Conservation (phyloP, 805 yeast species). For the Kuraishia floccosa region DNA sequence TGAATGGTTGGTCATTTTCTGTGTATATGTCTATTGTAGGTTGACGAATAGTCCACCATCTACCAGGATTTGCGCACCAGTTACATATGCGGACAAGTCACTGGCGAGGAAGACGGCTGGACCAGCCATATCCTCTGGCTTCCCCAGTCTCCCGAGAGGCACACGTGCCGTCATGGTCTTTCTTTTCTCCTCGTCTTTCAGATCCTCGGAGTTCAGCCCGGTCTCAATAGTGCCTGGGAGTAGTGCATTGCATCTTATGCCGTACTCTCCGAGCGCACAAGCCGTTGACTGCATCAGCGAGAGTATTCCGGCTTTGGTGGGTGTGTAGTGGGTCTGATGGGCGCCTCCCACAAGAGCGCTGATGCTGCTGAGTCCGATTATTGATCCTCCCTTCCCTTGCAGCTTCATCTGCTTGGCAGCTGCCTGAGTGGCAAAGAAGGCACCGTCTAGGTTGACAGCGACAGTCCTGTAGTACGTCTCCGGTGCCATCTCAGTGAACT, state of each 20-base stretch:
- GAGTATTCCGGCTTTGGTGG: slow-evolving; percentile 34
- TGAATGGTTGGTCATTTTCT: no score
- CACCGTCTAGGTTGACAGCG: slow-evolving; percentile 29
- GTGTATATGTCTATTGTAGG: slow-evolving; percentile 29
- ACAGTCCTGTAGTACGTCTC: slow-evolving; percentile 23
- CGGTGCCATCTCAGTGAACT: slow-evolving; percentile 27
- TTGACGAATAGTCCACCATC: slow-evolving; percentile 36
- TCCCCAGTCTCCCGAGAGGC: slow-evolving; percentile 26
- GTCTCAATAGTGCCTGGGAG: slow-evolving; percentile 33
- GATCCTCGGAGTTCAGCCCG: slow-evolving; percentile 28
- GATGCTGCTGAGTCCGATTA: slow-evolving; percentile 30
- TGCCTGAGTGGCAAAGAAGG: slow-evolving; percentile 32
- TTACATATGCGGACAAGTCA: slow-evolving; percentile 22
- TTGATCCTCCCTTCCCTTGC: slow-evolving; percentile 36
- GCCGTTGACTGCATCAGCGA: slow-evolving; percentile 32
- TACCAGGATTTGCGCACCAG: slow-evolving; percentile 30
- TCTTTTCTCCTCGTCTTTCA: slow-evolving; percentile 22
- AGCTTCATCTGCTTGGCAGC: slow-evolving; percentile 31
- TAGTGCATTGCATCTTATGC: slow-evolving; percentile 32
- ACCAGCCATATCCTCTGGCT: slow-evolving; percentile 25
- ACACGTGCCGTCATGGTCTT: slow-evolving; percentile 26
- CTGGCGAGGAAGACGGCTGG: slow-evolving; percentile 29
- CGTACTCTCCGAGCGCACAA: slow-evolving; percentile 28
- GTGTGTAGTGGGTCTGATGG: slow-evolving; percentile 32
- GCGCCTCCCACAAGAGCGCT: slow-evolving; percentile 36